Base-by-base conservation (phyloP, 495 filamentous ascomycete species). In the Daldinia concentrica region DNA sequence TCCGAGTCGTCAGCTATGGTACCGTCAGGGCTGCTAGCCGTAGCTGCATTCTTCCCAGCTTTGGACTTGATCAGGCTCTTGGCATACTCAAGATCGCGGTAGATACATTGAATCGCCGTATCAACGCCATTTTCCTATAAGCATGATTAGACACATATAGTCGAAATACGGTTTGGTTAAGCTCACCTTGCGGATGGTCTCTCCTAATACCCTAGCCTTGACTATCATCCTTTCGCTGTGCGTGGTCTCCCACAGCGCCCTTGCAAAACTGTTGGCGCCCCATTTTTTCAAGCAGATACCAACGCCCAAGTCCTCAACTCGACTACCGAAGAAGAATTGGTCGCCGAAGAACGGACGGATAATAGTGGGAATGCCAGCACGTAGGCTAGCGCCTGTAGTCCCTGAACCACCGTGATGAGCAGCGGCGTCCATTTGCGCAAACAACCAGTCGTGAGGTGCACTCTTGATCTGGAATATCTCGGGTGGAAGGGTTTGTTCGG, bases 311-410 rank as follows among this genome's bases (percentile, higher is more conserved):
- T 97, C 94, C 78, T 98, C 94, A 4, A 98, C 89, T 0, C 95
- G 88, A 14, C 84, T 87, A 2, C 93, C 95, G 75, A 95, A 98
- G 83, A 99, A 99, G 84, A 92, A 97, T 74, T 99, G 95, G 71
- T 99, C 95, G 4, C 95, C 95, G 77, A 99, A 99, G 80, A 98
- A 98, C 0, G 95, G 95, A 66, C 96, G 94, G 75, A 98, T 89
- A 65, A 99, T 93, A 2, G 95, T 98, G 0, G 95, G 96, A 19
- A 98, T 86, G 12, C 95, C 95, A 8, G 95, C 94, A 58, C 95
- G 86, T 41, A 99, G 83, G 76, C 94, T 97, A 3, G 95, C 96
- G 3, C 96, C 95, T 4, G 95, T 99, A 1, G 95, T 99, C 5
- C 95, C 95, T 32, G 95, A 92, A 34, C 95, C 95, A 50, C 95